Conservation (phyloP, 208 protist genomes). For the Acanthamoeba lenticulata region DNA sequence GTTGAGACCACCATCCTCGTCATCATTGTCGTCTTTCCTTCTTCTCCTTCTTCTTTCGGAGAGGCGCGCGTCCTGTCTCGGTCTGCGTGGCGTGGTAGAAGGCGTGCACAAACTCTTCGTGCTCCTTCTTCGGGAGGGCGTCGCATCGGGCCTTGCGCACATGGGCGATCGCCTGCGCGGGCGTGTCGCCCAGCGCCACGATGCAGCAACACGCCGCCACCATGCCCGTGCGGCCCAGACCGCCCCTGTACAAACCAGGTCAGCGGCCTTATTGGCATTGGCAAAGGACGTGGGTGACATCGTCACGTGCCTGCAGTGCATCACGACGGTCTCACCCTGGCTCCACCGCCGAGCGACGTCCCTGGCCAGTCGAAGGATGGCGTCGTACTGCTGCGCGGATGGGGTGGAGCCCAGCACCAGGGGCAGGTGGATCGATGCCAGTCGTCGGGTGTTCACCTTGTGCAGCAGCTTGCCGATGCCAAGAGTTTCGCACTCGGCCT, state of each 20-base stretch:
- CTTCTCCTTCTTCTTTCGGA: no score
- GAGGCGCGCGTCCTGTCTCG: no score
- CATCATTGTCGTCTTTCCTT: no score
- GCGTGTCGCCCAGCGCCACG: neutral
- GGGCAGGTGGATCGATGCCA: neutral
- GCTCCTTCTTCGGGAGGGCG: neutral
- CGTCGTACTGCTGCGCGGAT: neutral
- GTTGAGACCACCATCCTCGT: no score
- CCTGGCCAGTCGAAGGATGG: neutral
- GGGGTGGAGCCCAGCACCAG: neutral
- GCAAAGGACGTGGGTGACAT: neutral
- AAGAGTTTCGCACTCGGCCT: neutral
- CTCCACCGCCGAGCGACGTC: neutral
- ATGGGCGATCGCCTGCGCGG: neutral
- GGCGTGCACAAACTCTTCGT: neutral
- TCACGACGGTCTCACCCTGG: neutral
- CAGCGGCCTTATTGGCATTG: neutral
- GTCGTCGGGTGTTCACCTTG: neutral
- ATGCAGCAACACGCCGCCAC: neutral
- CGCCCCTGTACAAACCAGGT: neutral
- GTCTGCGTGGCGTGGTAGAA: no score
- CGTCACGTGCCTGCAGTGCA: neutral
- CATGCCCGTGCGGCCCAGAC: neutral
- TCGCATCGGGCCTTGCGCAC: neutral
- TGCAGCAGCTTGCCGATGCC: constrained; percentile 5